Percentiles rank a stretch among this genome's conserved stretches.
Evolutionary conservation across 2,329 filamentous ascomycete species (phyloP).

Genomic region (Aspergillus pseudotamarii): DNA sequence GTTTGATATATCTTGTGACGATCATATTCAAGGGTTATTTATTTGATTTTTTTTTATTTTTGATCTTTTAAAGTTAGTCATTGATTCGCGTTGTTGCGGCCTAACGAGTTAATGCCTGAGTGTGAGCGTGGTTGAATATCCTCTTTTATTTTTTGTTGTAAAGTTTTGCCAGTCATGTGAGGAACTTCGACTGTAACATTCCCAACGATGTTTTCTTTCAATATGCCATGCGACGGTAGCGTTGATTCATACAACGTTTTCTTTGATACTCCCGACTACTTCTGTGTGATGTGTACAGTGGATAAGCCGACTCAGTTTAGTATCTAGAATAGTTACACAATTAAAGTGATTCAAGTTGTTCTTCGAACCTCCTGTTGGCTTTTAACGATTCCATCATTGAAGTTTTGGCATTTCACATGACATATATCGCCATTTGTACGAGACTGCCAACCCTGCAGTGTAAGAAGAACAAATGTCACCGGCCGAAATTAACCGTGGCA

Average conservation of each 20-base stretch:
- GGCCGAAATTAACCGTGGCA: too few relatives aligned
- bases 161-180: neutral
- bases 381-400: neutral
- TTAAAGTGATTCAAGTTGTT: neutral
- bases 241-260: neutral
- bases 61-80: conserved; percentile 10
- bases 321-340: neutral
- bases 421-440: neutral
- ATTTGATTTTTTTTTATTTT: conserved; percentile 1
- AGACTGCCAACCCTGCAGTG: conserved; percentile 1
- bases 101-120: conserved; percentile 4
- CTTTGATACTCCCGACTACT: neutral
- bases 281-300: conserved; percentile 3
- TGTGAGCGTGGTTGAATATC: conserved; percentile 13
- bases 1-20: neutral
- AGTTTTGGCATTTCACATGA: neutral
- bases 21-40: neutral
- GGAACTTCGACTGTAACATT: neutral
- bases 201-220: neutral
- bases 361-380: neutral
- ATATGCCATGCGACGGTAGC: neutral
- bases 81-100: neutral
- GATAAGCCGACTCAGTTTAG: neutral
- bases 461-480: neutral
- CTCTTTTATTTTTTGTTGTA: neutral